Percentiles rank a stretch among this genome's conserved stretches.
Conservation (phyloP, 495 filamentous ascomycete genomes). For the Hypoxylon fuscum region DNA sequence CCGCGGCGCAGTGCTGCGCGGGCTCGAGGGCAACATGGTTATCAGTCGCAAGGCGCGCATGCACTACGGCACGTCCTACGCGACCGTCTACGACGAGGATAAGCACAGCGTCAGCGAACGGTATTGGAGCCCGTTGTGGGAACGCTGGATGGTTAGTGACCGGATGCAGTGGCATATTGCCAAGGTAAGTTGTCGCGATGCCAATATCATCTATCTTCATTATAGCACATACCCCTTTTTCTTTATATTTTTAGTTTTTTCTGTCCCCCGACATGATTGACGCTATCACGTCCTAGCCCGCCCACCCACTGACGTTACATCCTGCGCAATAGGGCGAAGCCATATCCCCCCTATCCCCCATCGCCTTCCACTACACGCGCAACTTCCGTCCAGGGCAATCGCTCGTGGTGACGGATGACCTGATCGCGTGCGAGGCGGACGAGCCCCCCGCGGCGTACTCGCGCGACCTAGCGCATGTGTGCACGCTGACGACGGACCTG, state of each 20-base stretch:
- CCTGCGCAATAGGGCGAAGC: constrained; percentile 63
- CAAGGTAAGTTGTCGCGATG: constrained; percentile 57
- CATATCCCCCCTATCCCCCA: constrained; percentile 70
- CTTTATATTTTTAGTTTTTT: not conserved
- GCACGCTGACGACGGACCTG: constrained; percentile 79
- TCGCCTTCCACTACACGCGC: constrained; percentile 81
- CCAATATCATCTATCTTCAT: not conserved
- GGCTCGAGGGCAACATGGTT: constrained; percentile 76
- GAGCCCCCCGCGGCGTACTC: constrained; percentile 67
- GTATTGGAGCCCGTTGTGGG: constrained; percentile 81
- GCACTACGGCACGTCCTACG: constrained; percentile 83
- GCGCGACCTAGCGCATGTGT: constrained; percentile 69
- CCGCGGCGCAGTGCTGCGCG: constrained; percentile 70
- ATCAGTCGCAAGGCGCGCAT: constrained; percentile 70
- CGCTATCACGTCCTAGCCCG: too few species aligned
- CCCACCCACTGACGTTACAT: too few species aligned
- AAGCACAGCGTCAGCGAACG: constrained; percentile 72
- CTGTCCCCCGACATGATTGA: not conserved
- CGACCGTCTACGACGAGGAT: constrained; percentile 75
- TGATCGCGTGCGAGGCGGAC: constrained; percentile 74
- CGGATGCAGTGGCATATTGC: constrained; percentile 84
- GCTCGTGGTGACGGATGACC: constrained; percentile 74
- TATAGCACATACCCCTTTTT: not conserved
- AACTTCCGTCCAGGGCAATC: constrained; percentile 76
- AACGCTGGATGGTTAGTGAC: constrained; percentile 81